Conservation (phyloP, 2,329 filamentous ascomycete species). For the Talaromyces sp. region DNA sequence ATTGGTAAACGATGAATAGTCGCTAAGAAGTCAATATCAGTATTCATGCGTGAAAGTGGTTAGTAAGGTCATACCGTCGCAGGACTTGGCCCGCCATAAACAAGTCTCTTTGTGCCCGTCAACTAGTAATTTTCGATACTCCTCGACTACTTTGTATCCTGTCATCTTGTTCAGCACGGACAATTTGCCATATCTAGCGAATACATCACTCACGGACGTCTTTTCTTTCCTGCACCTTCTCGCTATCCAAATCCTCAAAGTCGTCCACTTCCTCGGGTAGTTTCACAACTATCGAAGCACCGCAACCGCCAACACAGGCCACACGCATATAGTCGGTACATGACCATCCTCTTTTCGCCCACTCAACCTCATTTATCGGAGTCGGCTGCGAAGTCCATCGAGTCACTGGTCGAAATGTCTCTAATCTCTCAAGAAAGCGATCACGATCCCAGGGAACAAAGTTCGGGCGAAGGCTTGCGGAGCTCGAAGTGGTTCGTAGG, state of each 20-base stretch:
- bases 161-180: conserved; percentile 19
- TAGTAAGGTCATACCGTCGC: conserved; percentile 61
- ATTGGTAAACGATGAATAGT: conserved; percentile 65
- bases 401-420: conserved; percentile 85
- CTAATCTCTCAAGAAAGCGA: conserved; percentile 73
- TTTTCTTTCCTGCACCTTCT: conserved; percentile 40
- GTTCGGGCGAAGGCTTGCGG: conserved; percentile 52
- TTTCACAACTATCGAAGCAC: conserved; percentile 77
- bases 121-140: conserved; percentile 69
- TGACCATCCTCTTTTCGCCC: conserved; percentile 90
- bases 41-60: not conserved
- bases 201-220: conserved; percentile 40
- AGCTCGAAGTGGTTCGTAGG: conserved; percentile 28
- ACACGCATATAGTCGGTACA: conserved; percentile 82
- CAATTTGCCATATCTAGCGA: not conserved
- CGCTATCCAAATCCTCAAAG: conserved; percentile 43
- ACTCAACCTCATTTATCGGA: conserved; percentile 80
- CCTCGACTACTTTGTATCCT: conserved; percentile 66
- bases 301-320: conserved; percentile 74
- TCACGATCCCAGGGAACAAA: conserved; percentile 84
- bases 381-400: conserved; percentile 93
- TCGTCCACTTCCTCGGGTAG: conserved; percentile 63
- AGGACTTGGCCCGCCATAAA: conserved; percentile 82
- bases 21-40: conserved; percentile 38
- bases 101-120: conserved; percentile 76